A percentile compares a stretch with the other conserved stretches of the same genome.
Conservation (phyloP, 495 filamentous ascomycete species). For the Hypoxylon crocopeplum region DNA sequence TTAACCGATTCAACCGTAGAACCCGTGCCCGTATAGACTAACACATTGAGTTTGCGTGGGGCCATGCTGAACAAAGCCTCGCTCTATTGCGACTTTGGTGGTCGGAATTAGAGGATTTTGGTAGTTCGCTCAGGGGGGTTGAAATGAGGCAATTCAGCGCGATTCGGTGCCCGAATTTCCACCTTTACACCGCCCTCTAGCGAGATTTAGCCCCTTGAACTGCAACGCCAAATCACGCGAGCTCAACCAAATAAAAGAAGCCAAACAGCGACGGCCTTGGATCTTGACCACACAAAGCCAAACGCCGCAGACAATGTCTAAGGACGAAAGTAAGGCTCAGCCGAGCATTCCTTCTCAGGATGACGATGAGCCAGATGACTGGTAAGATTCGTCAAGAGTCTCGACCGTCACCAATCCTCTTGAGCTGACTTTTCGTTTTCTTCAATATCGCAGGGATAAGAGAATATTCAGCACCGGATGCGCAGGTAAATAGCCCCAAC, state of each 20-base stretch:
- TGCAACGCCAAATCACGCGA: slow-evolving; percentile 5
- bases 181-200: slow-evolving; percentile 30
- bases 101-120: neutral
- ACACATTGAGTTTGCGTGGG: slow-evolving; percentile 76
- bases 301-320: slow-evolving; percentile 52
- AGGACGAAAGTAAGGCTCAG: slow-evolving; percentile 52
- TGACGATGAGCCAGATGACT: slow-evolving; percentile 94
- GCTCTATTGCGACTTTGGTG: neutral
- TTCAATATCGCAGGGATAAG: slow-evolving; percentile 68
- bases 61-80: slow-evolving; percentile 55
- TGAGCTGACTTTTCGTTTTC: slow-evolving; percentile 8
- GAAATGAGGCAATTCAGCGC: slow-evolving; percentile 18
- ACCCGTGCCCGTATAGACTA: slow-evolving; percentile 87
- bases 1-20: slow-evolving; percentile 86
- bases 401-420: neutral
- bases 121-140: neutral
- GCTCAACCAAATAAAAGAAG: slow-evolving; percentile 2
- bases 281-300: neutral
- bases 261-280: neutral
- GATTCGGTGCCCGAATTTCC: slow-evolving; percentile 26
- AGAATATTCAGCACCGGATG: slow-evolving; percentile 97
- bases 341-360: slow-evolving; percentile 51
- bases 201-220: slow-evolving; percentile 16
- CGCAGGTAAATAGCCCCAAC: slow-evolving; percentile 64
- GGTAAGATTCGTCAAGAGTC: slow-evolving; percentile 60